Percentiles rank a stretch among this genome's conserved stretches.
Conservation (phyloP, 805 yeast species). For the Yarrowia deformans region DNA sequence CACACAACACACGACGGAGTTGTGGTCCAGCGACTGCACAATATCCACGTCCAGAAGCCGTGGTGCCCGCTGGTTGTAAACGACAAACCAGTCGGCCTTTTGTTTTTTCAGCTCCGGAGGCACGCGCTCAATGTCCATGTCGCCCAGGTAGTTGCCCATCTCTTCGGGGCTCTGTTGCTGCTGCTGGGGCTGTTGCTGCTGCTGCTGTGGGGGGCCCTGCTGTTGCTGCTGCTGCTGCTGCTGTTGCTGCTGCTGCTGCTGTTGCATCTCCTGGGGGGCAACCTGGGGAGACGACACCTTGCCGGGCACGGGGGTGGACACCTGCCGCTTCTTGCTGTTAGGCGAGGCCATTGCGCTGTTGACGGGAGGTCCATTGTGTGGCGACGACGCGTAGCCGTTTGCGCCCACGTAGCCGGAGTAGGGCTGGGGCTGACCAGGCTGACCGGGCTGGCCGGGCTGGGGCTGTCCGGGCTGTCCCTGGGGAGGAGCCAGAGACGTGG, state of each 20-base stretch:
- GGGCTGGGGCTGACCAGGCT: slow-evolving; percentile 43
- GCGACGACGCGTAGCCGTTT: slow-evolving; percentile 33
- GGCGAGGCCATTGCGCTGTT: slow-evolving; percentile 42
- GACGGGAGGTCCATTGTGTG: slow-evolving; percentile 41
- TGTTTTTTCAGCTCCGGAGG: slow-evolving; percentile 81
- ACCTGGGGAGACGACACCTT: slow-evolving; percentile 36
- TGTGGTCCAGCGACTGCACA: slow-evolving; percentile 88
- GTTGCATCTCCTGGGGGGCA: slow-evolving; percentile 42
- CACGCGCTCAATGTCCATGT: slow-evolving; percentile 79
- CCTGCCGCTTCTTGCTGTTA: slow-evolving; percentile 39
- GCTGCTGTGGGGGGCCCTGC: slow-evolving; percentile 41
- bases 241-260: slow-evolving; percentile 45
- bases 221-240: slow-evolving; percentile 44
- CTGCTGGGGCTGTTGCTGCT: slow-evolving; percentile 44
- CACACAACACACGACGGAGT: slow-evolving; percentile 96
- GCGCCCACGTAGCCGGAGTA: slow-evolving; percentile 41
- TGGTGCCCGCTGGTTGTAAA: slow-evolving; percentile 88
- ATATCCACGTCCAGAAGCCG: slow-evolving; percentile 81
- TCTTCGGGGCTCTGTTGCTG: slow-evolving; percentile 43
- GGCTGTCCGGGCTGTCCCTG: slow-evolving; percentile 41
- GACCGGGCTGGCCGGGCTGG: slow-evolving; percentile 42
- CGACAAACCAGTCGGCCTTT: slow-evolving; percentile 81
- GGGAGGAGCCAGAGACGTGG: slow-evolving; percentile 39
- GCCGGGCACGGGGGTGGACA: slow-evolving; percentile 38
- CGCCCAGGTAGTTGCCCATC: slow-evolving; percentile 54